Evolutionary conservation across 306 rosid species (phyloP).

Genomic region (Luffa acutangula): DNA sequence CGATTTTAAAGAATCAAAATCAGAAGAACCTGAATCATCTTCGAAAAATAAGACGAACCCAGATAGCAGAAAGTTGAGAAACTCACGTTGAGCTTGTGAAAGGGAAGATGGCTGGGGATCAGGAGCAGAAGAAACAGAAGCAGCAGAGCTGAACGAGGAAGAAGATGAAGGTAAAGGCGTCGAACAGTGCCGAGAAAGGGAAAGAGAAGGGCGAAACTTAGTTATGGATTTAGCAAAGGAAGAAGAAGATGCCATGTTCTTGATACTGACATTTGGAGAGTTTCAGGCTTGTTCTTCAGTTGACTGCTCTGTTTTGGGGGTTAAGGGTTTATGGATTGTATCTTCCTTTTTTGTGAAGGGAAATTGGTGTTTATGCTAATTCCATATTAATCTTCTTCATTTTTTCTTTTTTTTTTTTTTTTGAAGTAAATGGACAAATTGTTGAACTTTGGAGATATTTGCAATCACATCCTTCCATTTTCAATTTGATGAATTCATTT

Average conservation of each 20-base stretch:
- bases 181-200: constrained; percentile 4
- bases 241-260: constrained; percentile 32
- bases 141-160: constrained; percentile 26
- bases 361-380: no score
- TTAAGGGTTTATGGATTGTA: constrained; percentile 29
- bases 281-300: neutral
- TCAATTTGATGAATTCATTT: no score
- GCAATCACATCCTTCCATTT: no score
- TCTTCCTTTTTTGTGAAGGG: no score
- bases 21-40: constrained; percentile 4
- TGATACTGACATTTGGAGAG: constrained; percentile 9
- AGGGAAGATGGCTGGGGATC: constrained; percentile 34
- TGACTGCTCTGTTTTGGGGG: neutral
- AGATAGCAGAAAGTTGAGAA: neutral
- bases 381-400: neutral
- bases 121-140: constrained; percentile 27
- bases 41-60: neutral
- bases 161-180: constrained; percentile 7
- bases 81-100: constrained; percentile 39
- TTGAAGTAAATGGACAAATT: no score
- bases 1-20: neutral
- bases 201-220: constrained; percentile 22
- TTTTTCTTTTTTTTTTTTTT: no score
- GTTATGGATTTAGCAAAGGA: constrained; percentile 31
- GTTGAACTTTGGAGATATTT: no score